phyloP scores from a whole-genome alignment of 1,139 yeast genomes.

The Chernovozyma sophiae-reginae region DNA sequence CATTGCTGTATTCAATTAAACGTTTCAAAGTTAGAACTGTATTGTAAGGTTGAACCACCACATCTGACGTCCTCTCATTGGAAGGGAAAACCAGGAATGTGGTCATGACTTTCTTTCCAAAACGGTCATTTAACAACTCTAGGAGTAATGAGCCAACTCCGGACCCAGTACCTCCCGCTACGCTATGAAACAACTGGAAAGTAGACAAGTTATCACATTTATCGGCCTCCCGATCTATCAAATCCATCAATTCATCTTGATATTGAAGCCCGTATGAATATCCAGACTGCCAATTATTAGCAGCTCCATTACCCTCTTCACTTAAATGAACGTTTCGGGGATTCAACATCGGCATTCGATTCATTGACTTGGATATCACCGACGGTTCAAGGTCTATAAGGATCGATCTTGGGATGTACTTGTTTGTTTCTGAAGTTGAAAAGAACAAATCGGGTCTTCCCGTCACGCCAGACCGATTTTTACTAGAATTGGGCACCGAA shows the following conservation, averaged over 20 bases:
- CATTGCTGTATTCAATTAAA: conserved; percentile 79
- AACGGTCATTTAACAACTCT: conserved; percentile 77
- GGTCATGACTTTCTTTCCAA: conserved; percentile 72
- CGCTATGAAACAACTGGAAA: conserved; percentile 87
- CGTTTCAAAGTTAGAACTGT: conserved; percentile 77
- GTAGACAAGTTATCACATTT: conserved; percentile 88
- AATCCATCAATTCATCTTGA: conserved; percentile 69
- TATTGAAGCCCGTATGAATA: conserved; percentile 70
- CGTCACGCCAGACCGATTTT: conserved; percentile 18
- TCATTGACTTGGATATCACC: conserved; percentile 64
- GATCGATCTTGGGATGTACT: conserved; percentile 84
- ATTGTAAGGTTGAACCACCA: conserved; percentile 96
- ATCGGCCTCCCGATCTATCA: conserved; percentile 88
- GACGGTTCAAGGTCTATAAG: conserved; percentile 89
- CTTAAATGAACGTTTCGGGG: conserved; percentile 81
- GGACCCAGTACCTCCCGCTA: conserved; percentile 99
- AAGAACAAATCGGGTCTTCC: conserved; percentile 86
- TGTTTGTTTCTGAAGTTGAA: conserved; percentile 60
- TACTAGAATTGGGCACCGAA: background rate
- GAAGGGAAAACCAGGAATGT: conserved; percentile 87
- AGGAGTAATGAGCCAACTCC: conserved; percentile 85
- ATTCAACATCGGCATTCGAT: conserved; percentile 67
- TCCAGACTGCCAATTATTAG: conserved; percentile 94
- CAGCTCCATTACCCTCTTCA: conserved; percentile 85
- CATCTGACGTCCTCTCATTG: conserved; percentile 76